phyloP scores from a whole-genome alignment of 2,329 filamentous ascomycete genomes.

The Apiospora arundinis region DNA sequence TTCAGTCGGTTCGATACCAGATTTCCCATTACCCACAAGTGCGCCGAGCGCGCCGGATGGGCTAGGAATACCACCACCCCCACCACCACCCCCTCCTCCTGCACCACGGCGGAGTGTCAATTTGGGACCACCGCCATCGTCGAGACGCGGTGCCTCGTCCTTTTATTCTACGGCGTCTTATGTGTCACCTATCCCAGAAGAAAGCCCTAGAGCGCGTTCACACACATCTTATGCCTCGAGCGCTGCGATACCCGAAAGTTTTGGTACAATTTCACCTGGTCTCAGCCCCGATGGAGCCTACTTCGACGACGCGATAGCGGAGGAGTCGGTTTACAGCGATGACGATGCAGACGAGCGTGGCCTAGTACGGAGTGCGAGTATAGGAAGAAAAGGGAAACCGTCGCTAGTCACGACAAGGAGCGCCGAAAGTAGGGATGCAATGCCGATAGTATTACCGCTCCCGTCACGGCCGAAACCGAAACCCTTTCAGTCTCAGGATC shows the following conservation, averaged over 20 bases:
- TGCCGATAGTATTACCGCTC: conserved; percentile 26
- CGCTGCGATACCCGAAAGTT: conserved; percentile 73
- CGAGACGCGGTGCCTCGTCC: conserved; percentile 65
- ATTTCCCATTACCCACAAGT: conserved; percentile 57
- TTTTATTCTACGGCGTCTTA: conserved; percentile 71
- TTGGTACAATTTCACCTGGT: conserved; percentile 58
- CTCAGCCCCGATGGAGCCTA: conserved; percentile 55
- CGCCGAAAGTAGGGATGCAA: conserved; percentile 35
- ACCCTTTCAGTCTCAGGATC: conserved; percentile 44
- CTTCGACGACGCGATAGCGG: conserved; percentile 56
- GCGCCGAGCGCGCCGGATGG: conserved; percentile 28
- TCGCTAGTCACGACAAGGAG: conserved; percentile 57
- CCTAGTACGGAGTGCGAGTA: conserved; percentile 65
- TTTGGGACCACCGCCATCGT: conserved; percentile 65
- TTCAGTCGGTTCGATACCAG: conserved; percentile 63
- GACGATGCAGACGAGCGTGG: conserved; percentile 58
- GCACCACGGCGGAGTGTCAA: conserved; percentile 56
- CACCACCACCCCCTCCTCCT: conserved; percentile 35
- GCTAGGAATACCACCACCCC: conserved; percentile 22
- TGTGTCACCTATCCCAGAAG: conserved; percentile 79
- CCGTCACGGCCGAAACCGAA: conserved; percentile 43
- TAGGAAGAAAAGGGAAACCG: conserved; percentile 66
- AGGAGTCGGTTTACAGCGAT: conserved; percentile 53
- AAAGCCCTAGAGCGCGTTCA: conserved; percentile 63
- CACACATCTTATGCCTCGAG: conserved; percentile 75